Percentiles rank a stretch among this genome's conserved stretches.
Evolutionary conservation across 2,329 filamentous ascomycete genomes (phyloP).

Genomic region (Aureobasidium mangrovei): DNA sequence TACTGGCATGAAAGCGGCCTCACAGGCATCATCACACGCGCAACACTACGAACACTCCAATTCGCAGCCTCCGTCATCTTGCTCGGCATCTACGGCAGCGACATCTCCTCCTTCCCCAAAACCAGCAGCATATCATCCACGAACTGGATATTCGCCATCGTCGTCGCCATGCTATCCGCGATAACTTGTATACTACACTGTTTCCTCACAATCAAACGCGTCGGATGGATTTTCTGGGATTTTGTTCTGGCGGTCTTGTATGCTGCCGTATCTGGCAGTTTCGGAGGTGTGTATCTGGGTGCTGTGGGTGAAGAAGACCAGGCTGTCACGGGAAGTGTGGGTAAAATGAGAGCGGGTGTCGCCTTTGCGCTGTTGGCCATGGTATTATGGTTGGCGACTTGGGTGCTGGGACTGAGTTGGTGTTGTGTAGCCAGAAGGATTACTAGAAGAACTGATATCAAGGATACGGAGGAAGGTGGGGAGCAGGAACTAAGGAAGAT

Average conservation of each 20-base stretch:
- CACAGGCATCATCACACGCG: not conserved
- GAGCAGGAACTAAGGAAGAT: not conserved
- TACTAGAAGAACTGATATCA: not conserved
- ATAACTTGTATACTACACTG: not conserved
- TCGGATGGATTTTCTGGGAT: not conserved
- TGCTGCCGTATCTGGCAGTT: not conserved
- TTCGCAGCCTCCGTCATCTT: not conserved
- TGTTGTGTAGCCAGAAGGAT: not conserved
- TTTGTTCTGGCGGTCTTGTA: not conserved
- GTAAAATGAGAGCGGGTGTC: not conserved
- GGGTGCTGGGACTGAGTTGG: not conserved
- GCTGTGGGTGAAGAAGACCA: not conserved
- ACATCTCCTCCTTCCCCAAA: not conserved
- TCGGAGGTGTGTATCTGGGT: not conserved
- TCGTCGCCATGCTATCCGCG: not conserved
- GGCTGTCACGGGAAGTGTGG: not conserved
- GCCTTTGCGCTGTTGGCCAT: not conserved
- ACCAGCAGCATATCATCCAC: not conserved
- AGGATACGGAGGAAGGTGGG: not conserved
- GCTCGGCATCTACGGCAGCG: not conserved
- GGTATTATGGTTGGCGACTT: not conserved
- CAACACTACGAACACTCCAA: not conserved
- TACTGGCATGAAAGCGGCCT: not conserved
- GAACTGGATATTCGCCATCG: not conserved
- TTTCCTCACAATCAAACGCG: not conserved